Base-by-base conservation (phyloP, 768 basidiomycete species). In the Tubosaeta sp. region DNA sequence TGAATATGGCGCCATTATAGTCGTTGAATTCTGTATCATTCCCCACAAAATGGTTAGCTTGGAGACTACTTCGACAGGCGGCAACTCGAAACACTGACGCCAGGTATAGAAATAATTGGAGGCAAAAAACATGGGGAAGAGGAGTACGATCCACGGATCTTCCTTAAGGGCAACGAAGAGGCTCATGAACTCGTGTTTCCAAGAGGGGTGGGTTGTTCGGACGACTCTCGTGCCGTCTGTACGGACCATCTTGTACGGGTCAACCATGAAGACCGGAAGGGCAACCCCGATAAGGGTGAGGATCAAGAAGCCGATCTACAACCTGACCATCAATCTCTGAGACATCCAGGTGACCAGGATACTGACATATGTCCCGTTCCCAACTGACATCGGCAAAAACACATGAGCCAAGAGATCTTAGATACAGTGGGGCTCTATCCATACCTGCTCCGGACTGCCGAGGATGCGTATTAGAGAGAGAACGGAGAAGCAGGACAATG, bases 91-190 rank as follows among this genome's bases (percentile, higher is more conserved):
- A 34, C 16, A 73, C 84, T 62, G 52, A 88, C 87, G 86, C 86
- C 86, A 90, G 11, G 88, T 82, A 62, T 88, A 89, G 72, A 90
- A 90, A 81, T 85, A 91, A 66, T 91, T 91, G 48, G 83, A 85
- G 6, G 86, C 81, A 50, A 89, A 79, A 69, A 91, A 91, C 84
- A 91, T 86, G 31, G 91, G 90, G 73, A 92, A 88, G 31, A 91
- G 80, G 4, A 89, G 69, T 9, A 91, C 26, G 60, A 93, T 83
- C 72, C 80, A 76, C 0, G 86, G 86, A 59, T 92, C 90, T 2
- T 79, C 82, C 48, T 73, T 78, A 44, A 93, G 72, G 0, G 85
- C 80, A 46, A 85, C 53, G 68, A 79, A 89, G 25, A 92, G 76
- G 6, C 83, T 84, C 54, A 76, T 70, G 48, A 91, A 71, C 67